These are phyloP conservation scores for Alternaria triticimaculans DNA, from an alignment of 2,329 filamentous ascomycete genomes.

Conservation along the genomic window DNA sequence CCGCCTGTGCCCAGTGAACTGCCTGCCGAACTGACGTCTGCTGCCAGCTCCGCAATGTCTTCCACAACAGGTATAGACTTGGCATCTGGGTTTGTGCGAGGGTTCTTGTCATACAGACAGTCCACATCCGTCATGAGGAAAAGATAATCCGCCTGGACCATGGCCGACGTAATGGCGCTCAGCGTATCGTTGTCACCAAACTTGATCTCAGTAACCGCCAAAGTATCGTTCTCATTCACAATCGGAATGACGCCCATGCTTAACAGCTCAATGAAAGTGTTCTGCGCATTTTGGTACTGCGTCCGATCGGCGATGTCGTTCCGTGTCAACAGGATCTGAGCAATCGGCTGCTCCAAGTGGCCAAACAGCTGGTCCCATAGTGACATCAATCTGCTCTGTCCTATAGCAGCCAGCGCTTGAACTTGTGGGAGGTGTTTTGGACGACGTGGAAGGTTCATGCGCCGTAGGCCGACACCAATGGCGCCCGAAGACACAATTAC, in stretches of 20 bases:
- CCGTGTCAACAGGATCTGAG: constrained; percentile 90
- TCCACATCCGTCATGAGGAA: constrained; percentile 99
- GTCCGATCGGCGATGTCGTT: constrained; percentile 97
- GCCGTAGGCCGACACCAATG: constrained; percentile 88
- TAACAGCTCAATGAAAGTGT: constrained; percentile 87
- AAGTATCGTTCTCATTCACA: constrained; percentile 97
- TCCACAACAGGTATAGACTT: constrained; percentile 90
- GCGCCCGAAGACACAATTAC: constrained; percentile 97
- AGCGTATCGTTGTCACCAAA: constrained; percentile 99
- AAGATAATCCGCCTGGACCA: constrained; percentile 95
- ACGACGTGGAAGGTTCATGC: constrained; percentile 85
- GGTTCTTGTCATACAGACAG: constrained; percentile 96
- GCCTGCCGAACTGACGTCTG: constrained; percentile 89
- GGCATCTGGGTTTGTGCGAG: constrained; percentile 82
- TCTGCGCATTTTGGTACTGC: constrained; percentile 95
- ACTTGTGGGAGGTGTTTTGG: constrained; percentile 90
- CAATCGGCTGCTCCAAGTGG: constrained; percentile 87
- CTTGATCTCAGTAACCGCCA: constrained; percentile 98
- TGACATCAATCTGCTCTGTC: constrained; percentile 92
- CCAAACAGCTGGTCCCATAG: constrained; percentile 93
- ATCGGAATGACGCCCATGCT: constrained; percentile 97
- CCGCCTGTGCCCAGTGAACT: constrained; percentile 91
- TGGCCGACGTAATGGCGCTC: constrained; percentile 93
- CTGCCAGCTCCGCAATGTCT: constrained; percentile 81
- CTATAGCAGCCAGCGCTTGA: constrained; percentile 94